Percentiles rank a stretch among this genome's conserved stretches.
Evolutionary conservation across 768 basidiomycete species (phyloP).

Genomic region (Astraeus odoratus): DNA sequence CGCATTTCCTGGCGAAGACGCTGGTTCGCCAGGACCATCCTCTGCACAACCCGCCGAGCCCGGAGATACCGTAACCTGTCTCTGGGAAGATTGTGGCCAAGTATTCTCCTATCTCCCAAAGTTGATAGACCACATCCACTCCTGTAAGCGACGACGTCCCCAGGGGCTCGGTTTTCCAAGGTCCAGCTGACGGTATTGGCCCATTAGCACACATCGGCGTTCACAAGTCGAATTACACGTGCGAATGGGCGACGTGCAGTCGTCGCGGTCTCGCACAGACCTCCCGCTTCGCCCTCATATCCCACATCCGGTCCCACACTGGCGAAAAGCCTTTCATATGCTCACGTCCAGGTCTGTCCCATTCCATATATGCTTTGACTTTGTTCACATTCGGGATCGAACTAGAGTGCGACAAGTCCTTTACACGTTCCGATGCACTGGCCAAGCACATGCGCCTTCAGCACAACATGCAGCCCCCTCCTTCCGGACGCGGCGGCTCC

Average conservation of each 20-base stretch:
- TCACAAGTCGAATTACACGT: slow-evolving; percentile 80
- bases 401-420: slow-evolving; percentile 89
- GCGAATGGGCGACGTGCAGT: slow-evolving; percentile 82
- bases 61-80: slow-evolving; percentile 60
- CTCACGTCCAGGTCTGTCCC: slow-evolving; percentile 58
- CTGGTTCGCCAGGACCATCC: slow-evolving; percentile 18
- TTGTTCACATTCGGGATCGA: background rate
- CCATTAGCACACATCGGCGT: slow-evolving; percentile 70
- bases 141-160: slow-evolving; percentile 55
- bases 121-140: slow-evolving; percentile 78
- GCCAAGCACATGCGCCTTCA: slow-evolving; percentile 90
- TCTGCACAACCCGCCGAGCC: slow-evolving; percentile 14
- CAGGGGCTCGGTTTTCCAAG: background rate
- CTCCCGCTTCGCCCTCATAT: slow-evolving; percentile 83
- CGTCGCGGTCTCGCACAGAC: slow-evolving; percentile 80
- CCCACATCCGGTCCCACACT: slow-evolving; percentile 87
- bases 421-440: slow-evolving; percentile 91
- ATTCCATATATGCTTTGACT: background rate
- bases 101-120: slow-evolving; percentile 69
- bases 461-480: slow-evolving; percentile 70
- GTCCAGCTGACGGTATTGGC: background rate
- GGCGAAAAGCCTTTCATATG: slow-evolving; percentile 94
- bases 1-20: slow-evolving; percentile 8
- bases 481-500: slow-evolving; percentile 62
- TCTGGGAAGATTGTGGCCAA: slow-evolving; percentile 75